A percentile compares a stretch with the other conserved stretches of the same genome.
These are phyloP conservation scores for Diaporthe citri DNA, from an alignment of 2,329 filamentous ascomycete genomes.

Conservation along the genomic window DNA sequence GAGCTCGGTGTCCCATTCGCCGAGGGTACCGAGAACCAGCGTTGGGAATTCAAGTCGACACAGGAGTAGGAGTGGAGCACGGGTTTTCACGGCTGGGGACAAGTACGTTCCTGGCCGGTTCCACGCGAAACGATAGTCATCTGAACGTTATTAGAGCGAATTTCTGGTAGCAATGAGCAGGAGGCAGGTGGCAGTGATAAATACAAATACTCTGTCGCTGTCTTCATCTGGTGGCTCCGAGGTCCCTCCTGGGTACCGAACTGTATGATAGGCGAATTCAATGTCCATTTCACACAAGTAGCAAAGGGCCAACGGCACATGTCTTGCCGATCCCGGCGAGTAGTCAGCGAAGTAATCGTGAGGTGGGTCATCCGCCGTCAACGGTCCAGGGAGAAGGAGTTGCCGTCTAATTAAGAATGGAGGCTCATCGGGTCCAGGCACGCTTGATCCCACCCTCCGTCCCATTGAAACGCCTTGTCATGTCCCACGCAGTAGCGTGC, in stretches of 20 bases:
- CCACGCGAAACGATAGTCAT: neutral
- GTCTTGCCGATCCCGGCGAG: neutral
- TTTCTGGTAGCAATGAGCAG: neutral
- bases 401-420: constrained; percentile 19
- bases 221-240: neutral
- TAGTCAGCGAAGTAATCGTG: neutral
- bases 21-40: constrained; percentile 66
- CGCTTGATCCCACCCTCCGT: neutral
- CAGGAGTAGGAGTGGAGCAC: constrained; percentile 45
- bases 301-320: too few relatives aligned
- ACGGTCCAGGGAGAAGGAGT: neutral
- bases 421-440: neutral
- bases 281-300: neutral
- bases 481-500: constrained; percentile 15
- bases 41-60: constrained; percentile 74
- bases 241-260: neutral
- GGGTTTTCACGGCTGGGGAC: neutral
- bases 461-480: neutral
- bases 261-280: constrained; percentile 9
- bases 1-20: constrained; percentile 94
- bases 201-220: neutral
- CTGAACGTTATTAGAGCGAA: constrained; percentile 1
- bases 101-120: neutral
- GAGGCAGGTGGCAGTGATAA: neutral
- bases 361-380: neutral